phyloP scores from a whole-genome alignment of 345 rosid species.

The Bretschneidera sinensis region DNA sequence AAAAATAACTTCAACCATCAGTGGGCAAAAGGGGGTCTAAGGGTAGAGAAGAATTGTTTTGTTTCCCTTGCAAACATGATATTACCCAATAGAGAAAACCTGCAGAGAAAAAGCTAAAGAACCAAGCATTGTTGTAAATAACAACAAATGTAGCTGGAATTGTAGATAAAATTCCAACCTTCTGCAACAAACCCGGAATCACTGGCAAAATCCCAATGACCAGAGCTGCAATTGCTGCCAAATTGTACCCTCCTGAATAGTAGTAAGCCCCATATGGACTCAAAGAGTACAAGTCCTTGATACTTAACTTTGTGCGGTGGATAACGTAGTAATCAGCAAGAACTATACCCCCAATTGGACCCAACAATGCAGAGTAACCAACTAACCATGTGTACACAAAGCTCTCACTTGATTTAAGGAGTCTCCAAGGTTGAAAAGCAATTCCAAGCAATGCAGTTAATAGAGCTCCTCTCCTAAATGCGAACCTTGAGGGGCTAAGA shows the following conservation, averaged over 20 bases:
- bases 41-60: constrained; percentile 21
- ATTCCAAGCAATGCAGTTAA: constrained; percentile 79
- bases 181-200: constrained; percentile 75
- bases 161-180: constrained; percentile 46
- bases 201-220: constrained; percentile 69
- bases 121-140: constrained; percentile 88
- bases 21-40: constrained; percentile 40
- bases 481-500: constrained; percentile 73
- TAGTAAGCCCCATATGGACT: constrained; percentile 63
- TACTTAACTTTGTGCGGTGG: constrained; percentile 35
- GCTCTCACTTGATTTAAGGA: constrained; percentile 85
- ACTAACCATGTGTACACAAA: constrained; percentile 93
- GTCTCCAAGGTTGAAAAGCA: constrained; percentile 86
- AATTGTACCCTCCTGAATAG: constrained; percentile 60
- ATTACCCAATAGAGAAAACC: constrained; percentile 58
- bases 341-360: constrained; percentile 80
- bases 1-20: too few species aligned
- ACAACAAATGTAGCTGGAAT: constrained; percentile 36
- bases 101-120: constrained; percentile 67
- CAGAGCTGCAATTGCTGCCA: constrained; percentile 55
- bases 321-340: constrained; percentile 74
- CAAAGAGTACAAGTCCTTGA: constrained; percentile 52
- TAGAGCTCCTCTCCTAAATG: constrained; percentile 78
- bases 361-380: constrained; percentile 83
- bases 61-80: constrained; percentile 33